A percentile compares a stretch with the other conserved stretches of the same genome.
phyloP scores from a whole-genome alignment of 257 asterid species.

The Nicotiana sylvestris region DNA sequence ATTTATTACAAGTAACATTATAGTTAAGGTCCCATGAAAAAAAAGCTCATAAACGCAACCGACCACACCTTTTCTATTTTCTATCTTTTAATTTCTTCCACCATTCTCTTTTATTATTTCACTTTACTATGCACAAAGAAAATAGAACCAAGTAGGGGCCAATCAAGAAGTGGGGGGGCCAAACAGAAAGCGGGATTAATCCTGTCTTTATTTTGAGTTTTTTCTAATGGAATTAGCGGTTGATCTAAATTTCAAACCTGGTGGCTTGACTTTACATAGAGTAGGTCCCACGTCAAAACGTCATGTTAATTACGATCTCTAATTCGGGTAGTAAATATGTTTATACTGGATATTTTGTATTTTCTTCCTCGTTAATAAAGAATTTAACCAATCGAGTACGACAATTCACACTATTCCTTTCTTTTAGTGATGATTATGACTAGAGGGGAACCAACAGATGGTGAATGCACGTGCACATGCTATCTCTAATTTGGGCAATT shows the following conservation, averaged over 20 bases:
- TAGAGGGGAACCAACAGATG: too few relatives aligned
- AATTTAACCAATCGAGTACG: too few relatives aligned
- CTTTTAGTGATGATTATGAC: too few relatives aligned
- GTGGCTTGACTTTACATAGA: constrained; percentile 3
- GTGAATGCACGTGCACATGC: too few relatives aligned
- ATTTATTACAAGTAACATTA: neutral
- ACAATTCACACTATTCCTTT: too few relatives aligned
- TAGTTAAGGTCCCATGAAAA: neutral
- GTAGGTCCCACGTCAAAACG: neutral
- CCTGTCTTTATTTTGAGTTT: neutral
- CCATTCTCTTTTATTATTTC: neutral
- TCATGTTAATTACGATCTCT: neutral
- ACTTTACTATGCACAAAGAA: neutral
- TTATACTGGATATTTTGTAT: too few relatives aligned
- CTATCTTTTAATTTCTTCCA: neutral
- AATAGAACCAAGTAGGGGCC: neutral
- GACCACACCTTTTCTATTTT: neutral
- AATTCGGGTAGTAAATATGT: too few relatives aligned
- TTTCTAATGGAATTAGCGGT: neutral
- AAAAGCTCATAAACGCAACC: neutral
- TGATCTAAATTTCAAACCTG: constrained; percentile 1
- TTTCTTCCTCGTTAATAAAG: too few relatives aligned
- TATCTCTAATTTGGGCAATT: too few relatives aligned
- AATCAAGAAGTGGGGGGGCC: neutral
- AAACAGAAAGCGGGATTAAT: neutral